Conservation (phyloP, 2,329 filamentous ascomycete species). For the Talaromyces verruculosus region DNA sequence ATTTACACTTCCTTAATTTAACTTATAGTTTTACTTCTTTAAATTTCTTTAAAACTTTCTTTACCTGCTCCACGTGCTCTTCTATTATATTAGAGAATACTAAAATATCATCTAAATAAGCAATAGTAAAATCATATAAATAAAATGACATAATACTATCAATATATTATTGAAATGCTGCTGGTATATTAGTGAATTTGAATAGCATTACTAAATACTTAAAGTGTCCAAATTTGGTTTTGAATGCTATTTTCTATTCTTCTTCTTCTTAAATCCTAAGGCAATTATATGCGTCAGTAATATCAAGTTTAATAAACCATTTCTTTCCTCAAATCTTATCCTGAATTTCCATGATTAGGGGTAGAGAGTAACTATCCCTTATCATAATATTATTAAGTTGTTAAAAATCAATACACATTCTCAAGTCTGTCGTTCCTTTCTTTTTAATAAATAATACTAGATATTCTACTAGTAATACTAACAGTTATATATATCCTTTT, state of each 20-base stretch:
- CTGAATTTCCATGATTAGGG: too few relatives aligned
- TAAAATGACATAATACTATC: background rate
- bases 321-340: background rate
- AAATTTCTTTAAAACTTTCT: background rate
- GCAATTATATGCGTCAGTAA: background rate
- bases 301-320: background rate
- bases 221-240: background rate
- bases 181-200: background rate
- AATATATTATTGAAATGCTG: background rate
- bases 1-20: conserved; percentile 2
- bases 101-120: conserved; percentile 7
- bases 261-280: background rate
- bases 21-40: background rate
- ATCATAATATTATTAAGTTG: too few relatives aligned
- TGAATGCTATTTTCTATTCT: background rate
- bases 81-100: conserved; percentile 4
- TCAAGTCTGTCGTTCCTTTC: too few relatives aligned
- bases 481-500: too few relatives aligned
- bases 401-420: background rate
- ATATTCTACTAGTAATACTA: too few relatives aligned
- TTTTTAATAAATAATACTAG: background rate
- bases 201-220: background rate
- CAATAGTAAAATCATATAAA: background rate
- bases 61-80: conserved; percentile 1
- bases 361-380: too few relatives aligned